Conservation (phyloP, 1,284 basidiomycete genomes). For the Pseudozyma sp. region DNA sequence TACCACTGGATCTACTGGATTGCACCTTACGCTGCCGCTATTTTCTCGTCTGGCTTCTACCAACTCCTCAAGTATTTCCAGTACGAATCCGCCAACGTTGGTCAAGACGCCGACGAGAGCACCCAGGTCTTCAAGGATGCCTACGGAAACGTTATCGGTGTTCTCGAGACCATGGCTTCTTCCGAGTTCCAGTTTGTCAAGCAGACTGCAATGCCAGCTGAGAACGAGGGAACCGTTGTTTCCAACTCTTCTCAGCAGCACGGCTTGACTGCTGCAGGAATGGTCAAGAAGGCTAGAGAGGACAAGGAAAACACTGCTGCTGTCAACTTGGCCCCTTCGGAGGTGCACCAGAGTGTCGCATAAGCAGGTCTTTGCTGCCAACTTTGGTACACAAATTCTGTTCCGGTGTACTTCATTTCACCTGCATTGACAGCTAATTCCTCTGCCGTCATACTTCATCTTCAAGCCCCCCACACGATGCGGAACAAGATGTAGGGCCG, state of each 20-base stretch:
- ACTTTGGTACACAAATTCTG: no score
- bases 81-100: slow-evolving; percentile 55
- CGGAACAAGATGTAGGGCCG: no score
- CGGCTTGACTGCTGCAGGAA: slow-evolving; percentile 25
- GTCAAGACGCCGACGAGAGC: slow-evolving; percentile 54
- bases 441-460: no score
- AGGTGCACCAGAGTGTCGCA: slow-evolving; percentile 23
- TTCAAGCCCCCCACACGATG: no score
- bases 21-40: slow-evolving; percentile 48
- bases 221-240: slow-evolving; percentile 29
- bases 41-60: slow-evolving; percentile 54
- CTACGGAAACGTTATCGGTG: slow-evolving; percentile 48
- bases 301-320: slow-evolving; percentile 32
- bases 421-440: no score
- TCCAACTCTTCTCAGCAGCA: slow-evolving; percentile 8
- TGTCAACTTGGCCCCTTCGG: slow-evolving; percentile 21
- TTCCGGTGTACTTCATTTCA: no score
- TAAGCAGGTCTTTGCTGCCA: no score
- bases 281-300: slow-evolving; percentile 28
- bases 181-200: slow-evolving; percentile 32
- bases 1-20: slow-evolving; percentile 59
- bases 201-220: slow-evolving; percentile 17
- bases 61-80: slow-evolving; percentile 39
- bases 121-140: slow-evolving; percentile 49
- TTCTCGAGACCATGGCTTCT: slow-evolving; percentile 45